Evolutionary conservation across 768 basidiomycete species (phyloP).

Genomic region (Erythrobasidium yunnanense): DNA sequence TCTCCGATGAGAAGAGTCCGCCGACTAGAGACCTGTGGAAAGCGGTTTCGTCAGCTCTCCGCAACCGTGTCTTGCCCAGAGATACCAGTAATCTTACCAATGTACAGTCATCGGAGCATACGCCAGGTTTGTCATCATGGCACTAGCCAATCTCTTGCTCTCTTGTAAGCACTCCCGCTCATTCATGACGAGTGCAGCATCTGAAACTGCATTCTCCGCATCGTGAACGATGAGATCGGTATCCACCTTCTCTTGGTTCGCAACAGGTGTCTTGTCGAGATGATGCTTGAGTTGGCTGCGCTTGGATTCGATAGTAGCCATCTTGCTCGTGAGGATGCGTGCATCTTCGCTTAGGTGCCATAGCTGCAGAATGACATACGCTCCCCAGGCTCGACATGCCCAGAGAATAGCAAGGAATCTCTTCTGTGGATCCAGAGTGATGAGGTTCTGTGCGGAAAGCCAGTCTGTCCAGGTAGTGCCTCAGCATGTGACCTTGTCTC

Average conservation of each 20-base stretch:
- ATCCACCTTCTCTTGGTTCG: constrained; percentile 23
- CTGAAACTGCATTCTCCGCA: constrained; percentile 5
- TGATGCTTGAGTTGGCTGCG: background rate
- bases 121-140: constrained; percentile 42
- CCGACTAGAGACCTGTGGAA: constrained; percentile 30
- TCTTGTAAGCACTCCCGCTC: constrained; percentile 59
- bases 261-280: constrained; percentile 4
- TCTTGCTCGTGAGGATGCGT: background rate
- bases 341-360: constrained; percentile 37
- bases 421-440: constrained; percentile 4
- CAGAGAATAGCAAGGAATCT: constrained; percentile 48
- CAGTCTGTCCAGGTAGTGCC: background rate
- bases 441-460: constrained; percentile 7
- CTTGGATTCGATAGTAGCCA: background rate
- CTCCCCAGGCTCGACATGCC: constrained; percentile 72
- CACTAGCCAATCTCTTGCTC: constrained; percentile 61
- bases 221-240: constrained; percentile 13
- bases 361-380: constrained; percentile 66
- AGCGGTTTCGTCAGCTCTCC: background rate
- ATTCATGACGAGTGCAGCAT: constrained; percentile 35
- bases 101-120: constrained; percentile 76
- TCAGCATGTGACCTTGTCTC: background rate
- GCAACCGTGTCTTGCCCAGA: background rate
- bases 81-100: constrained; percentile 48
- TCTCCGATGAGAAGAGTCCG: constrained; percentile 30